Evolutionary conservation across 2,329 filamentous ascomycete genomes (phyloP), one percentile per base, ranked within the genome.

Genomic region (Monosporascus cannonballus): DNA sequence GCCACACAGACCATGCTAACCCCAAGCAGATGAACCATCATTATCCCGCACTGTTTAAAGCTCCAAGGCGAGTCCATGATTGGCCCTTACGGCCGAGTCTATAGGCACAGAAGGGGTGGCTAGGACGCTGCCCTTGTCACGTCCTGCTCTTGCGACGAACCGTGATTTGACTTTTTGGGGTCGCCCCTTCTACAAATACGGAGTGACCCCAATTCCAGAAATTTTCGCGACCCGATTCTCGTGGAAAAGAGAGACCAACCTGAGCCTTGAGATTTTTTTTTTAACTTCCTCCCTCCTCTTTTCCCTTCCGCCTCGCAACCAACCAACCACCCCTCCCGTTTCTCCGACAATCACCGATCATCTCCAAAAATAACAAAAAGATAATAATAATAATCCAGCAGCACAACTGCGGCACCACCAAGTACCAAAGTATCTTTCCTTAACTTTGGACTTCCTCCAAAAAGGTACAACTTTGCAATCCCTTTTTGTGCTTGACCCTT

Each of bases 181-280:
- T 59, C 61, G 62, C 62, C 65, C 67, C 64, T 69, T 64, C 66
- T 72, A 73, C 71, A 73, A 73, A 73, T 72, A 72, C 69, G 66
- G 71, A 67, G 67, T 63, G 62, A 66, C 69, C 69, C 69, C 70
- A 64, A 68, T 65, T 62, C 65, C 64, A 64, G 61, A 67, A 65
- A 64, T 67, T 69, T 65, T 69, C 65, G 68, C 64, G 67, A 64
- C 57, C 52, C 54, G 51, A 52, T 52, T 54, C 55, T 56, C 54
- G 55, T 58, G 48, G 41, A 48, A 64, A 64, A 65, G n/a, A 63
- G 61, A 61, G 59, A 64, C 60, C 58, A 46, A 46, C 65, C 64
- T 64, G 59, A 63, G 64, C 67, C 65, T 66, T 64, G 61, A 64
- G 54, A 63, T 65, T 65, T 67, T 66, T 66, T 65, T 64, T 63